Evolutionary conservation across 257 asterid genomes (phyloP).

Genomic region (Penstemon eatonii): DNA sequence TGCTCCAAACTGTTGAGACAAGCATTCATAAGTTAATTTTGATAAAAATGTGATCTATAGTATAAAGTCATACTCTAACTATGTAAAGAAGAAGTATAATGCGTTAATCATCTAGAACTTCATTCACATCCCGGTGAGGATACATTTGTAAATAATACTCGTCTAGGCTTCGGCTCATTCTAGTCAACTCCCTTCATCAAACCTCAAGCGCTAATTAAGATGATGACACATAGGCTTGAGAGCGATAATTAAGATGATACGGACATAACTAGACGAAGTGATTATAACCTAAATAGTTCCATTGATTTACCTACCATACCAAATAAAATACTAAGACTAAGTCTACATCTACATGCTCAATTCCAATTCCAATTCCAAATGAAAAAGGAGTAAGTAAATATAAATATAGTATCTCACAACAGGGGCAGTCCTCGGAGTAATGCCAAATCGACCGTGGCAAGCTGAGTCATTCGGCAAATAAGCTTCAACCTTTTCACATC

Average conservation of each 20-base stretch:
- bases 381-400: constrained; percentile 1
- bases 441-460: constrained; percentile 87
- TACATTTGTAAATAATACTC: neutral
- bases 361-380: neutral
- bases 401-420: constrained; percentile 48
- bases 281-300: too few species aligned
- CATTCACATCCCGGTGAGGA: neutral
- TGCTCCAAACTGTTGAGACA: constrained; percentile 66
- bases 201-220: neutral
- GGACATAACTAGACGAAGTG: too few species aligned
- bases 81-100: neutral
- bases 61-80: neutral
- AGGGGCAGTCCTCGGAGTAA: constrained; percentile 94
- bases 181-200: neutral
- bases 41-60: neutral
- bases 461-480: constrained; percentile 94
- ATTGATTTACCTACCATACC: too few species aligned
- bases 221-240: too few species aligned
- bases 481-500: constrained; percentile 78
- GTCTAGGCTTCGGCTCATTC: neutral
- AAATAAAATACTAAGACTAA: too few species aligned
- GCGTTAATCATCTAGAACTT: neutral
- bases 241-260: too few species aligned
- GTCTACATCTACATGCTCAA: neutral
- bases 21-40: neutral